phyloP scores from a whole-genome alignment of 2,329 filamentous ascomycete genomes.

The Akanthomyces dipterigenus region DNA sequence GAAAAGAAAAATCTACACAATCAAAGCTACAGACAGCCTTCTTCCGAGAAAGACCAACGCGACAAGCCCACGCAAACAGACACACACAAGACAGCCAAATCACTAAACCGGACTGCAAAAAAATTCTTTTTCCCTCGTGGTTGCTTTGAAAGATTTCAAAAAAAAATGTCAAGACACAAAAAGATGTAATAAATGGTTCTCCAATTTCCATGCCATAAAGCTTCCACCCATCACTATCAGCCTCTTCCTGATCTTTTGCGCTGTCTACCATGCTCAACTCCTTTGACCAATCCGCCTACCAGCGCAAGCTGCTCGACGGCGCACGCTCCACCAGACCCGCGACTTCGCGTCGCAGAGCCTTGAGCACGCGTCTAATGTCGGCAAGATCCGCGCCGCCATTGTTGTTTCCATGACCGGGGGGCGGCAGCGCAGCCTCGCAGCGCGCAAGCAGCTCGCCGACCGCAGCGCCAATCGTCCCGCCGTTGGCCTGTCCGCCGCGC shows the following conservation, averaged over 20 bases:
- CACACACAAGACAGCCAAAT: not conserved
- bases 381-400: constrained; percentile 38
- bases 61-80: not conserved
- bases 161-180: not conserved
- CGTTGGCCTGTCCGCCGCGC: constrained; percentile 35
- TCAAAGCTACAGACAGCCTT: not conserved
- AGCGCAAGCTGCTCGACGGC: constrained; percentile 38
- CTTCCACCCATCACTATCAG: not conserved
- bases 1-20: not conserved
- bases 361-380: constrained; percentile 36
- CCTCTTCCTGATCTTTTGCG: not conserved
- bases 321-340: constrained; percentile 36
- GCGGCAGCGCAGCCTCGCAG: constrained; percentile 40
- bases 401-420: constrained; percentile 34
- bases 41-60: not conserved
- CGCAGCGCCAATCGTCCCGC: constrained; percentile 34
- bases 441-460: constrained; percentile 44
- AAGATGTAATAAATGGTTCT: not conserved
- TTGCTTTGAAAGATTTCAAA: constrained; percentile 3
- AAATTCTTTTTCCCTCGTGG: not conserved
- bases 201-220: not conserved
- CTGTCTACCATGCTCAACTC: not conserved
- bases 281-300: not conserved
- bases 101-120: not conserved
- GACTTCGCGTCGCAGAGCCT: constrained; percentile 37